phyloP scores from a whole-genome alignment of 495 filamentous ascomycete species.

The Apiosordaria backusii region DNA sequence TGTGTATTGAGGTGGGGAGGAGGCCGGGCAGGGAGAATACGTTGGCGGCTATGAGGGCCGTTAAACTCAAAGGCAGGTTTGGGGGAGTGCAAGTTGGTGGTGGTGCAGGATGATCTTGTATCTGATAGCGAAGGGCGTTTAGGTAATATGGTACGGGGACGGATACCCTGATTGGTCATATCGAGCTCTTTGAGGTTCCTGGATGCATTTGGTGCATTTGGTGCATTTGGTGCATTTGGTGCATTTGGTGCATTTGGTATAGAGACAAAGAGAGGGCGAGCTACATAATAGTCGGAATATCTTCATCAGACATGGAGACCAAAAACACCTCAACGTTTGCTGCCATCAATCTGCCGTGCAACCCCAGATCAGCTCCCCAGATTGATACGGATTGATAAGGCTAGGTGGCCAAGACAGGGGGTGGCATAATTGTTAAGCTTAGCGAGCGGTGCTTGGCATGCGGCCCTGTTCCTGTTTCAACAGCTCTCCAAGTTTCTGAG shows the following conservation, averaged over 20 bases:
- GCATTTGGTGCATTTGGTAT: background rate
- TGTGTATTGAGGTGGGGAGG: constrained; percentile 83
- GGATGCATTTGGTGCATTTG: too few relatives aligned
- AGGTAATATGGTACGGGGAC: background rate
- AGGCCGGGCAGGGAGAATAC: constrained; percentile 65
- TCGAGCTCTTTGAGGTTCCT: background rate
- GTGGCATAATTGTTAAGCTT: constrained; percentile 3
- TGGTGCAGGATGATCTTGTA: background rate
- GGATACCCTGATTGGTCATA: background rate
- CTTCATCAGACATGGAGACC: background rate
- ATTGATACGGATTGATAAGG: background rate
- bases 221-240: too few relatives aligned
- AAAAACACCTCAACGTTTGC: background rate
- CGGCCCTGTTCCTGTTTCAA: background rate
- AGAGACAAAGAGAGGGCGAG: background rate
- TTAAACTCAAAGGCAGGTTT: constrained; percentile 55
- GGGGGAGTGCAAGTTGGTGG: constrained; percentile 6
- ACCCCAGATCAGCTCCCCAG: background rate
- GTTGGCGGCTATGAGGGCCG: constrained; percentile 64
- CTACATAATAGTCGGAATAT: too few relatives aligned
- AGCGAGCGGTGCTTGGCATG: constrained; percentile 1
- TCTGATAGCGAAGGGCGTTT: background rate
- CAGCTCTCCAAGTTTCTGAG: constrained; percentile 2
- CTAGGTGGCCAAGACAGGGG: background rate
- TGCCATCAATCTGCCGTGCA: background rate